Evolutionary conservation across 768 basidiomycete genomes (phyloP).

Genomic region (Sistotremastrum suecicum): DNA sequence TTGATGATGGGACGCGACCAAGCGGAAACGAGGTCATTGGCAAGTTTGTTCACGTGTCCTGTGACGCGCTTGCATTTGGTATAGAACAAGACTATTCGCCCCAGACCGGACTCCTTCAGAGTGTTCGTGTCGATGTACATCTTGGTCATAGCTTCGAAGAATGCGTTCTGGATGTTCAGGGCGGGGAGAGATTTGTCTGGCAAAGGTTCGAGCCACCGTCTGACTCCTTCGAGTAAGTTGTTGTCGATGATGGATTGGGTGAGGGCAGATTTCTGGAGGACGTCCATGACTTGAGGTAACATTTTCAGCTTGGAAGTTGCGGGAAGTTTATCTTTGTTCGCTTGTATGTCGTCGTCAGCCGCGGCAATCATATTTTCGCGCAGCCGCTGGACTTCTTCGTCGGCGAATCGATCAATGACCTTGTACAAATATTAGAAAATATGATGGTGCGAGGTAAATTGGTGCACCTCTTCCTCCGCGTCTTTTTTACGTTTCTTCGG

Average conservation of each 20-base stretch:
- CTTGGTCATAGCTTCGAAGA: conserved; percentile 70
- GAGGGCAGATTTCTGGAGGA: conserved; percentile 82
- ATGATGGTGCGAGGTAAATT: not conserved
- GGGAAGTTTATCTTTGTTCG: conserved; percentile 68
- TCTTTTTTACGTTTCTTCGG: conserved; percentile 54
- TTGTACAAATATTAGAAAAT: conserved; percentile 8
- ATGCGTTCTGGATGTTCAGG: conserved; percentile 87
- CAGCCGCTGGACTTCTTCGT: conserved; percentile 84
- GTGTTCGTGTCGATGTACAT: conserved; percentile 88
- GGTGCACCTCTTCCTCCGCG: conserved; percentile 55
- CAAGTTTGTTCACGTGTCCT: conserved; percentile 64
- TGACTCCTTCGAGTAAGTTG: conserved; percentile 81
- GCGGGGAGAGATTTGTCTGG: conserved; percentile 87
- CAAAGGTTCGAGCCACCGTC: conserved; percentile 87
- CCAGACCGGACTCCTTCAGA: conserved; percentile 83
- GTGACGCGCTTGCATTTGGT: conserved; percentile 88
- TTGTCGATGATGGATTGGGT: conserved; percentile 92
- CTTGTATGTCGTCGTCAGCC: conserved; percentile 68
- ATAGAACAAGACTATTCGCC: conserved; percentile 87
- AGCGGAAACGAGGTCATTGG: conserved; percentile 66
- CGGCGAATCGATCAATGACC: conserved; percentile 63
- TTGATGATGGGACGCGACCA: conserved; percentile 93
- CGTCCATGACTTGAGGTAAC: conserved; percentile 83
- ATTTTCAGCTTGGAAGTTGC: conserved; percentile 75
- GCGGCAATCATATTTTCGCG: conserved; percentile 79